phyloP scores from a whole-genome alignment of 2,329 filamentous ascomycete genomes.

The Trichoderma oligosporum region DNA sequence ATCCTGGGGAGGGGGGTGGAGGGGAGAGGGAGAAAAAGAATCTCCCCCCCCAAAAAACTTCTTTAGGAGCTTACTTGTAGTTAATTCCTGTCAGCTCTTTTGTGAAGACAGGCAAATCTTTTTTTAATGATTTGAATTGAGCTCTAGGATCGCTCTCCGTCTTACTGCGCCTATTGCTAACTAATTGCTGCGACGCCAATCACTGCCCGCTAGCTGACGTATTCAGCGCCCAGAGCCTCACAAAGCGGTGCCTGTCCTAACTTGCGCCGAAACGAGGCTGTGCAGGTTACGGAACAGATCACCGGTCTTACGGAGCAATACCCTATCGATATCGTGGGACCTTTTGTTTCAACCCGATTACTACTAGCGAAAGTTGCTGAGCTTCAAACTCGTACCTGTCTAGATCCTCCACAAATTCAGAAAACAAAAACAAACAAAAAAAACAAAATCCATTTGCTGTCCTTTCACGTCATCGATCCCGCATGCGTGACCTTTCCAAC shows the following conservation, averaged over 20 bases:
- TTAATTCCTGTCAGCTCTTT: not conserved
- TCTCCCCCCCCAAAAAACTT: not conserved
- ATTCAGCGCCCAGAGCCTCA: slow-evolving; percentile 12
- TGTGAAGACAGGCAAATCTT: not conserved
- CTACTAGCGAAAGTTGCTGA: not conserved
- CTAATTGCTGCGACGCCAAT: slow-evolving; percentile 1
- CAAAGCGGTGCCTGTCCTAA: slow-evolving; percentile 5
- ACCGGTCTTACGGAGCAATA: not conserved
- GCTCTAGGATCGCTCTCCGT: not conserved
- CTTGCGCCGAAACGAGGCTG: slow-evolving; percentile 20
- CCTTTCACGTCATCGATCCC: slow-evolving; percentile 23
- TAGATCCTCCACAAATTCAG: not conserved
- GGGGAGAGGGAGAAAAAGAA: not conserved
- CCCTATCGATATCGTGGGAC: slow-evolving; percentile 18
- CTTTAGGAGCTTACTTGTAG: not conserved
- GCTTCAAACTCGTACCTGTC: not conserved
- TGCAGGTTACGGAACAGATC: slow-evolving; percentile 19
- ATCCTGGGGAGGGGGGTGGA: not conserved
- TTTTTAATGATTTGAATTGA: not conserved
- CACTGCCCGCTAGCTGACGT: slow-evolving; percentile 15
- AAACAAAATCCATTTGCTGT: slow-evolving; percentile 4
- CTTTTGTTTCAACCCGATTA: slow-evolving; percentile 11
- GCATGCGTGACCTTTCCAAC: slow-evolving; percentile 34
- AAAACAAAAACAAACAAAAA: not conserved
- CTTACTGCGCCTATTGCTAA: slow-evolving; percentile 18